Evolutionary conservation across 768 basidiomycete genomes (phyloP).

Genomic region (Arthromyces matolae): DNA sequence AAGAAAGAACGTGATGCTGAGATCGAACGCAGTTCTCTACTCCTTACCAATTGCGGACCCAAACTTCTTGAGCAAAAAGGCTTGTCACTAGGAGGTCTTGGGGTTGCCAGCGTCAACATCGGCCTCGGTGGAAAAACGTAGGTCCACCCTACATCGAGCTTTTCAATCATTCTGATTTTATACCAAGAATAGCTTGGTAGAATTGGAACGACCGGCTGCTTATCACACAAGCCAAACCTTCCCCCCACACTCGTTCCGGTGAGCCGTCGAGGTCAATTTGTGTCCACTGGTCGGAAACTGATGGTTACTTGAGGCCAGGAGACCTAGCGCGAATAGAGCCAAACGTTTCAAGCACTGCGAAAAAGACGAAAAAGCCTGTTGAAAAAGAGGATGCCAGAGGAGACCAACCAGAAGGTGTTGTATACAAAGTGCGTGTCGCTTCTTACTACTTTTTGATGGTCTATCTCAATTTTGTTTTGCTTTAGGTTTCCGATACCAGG

Average conservation of each 20-base stretch:
- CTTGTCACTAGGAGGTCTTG: conserved; percentile 71
- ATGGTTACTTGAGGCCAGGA: conserved; percentile 56
- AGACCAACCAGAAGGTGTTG: conserved; percentile 67
- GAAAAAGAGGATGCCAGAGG: conserved; percentile 36
- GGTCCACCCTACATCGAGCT: conserved; percentile 10
- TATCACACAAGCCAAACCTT: conserved; percentile 69
- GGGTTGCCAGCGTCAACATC: conserved; percentile 66
- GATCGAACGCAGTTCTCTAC: conserved; percentile 70
- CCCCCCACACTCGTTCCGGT: conserved; percentile 87
- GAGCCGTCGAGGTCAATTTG: too few relatives aligned
- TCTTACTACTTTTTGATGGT: not conserved
- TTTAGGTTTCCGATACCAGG: conserved; percentile 77
- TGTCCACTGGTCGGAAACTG: conserved; percentile 11
- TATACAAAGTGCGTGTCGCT: conserved; percentile 62
- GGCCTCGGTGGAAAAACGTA: conserved; percentile 94
- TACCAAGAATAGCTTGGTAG: conserved; percentile 65
- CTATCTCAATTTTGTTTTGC: not conserved
- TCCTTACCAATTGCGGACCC: conserved; percentile 79
- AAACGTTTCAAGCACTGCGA: conserved; percentile 42
- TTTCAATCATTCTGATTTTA: conserved; percentile 18
- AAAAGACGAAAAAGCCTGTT: conserved; percentile 44
- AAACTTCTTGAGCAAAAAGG: conserved; percentile 88
- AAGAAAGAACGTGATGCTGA: conserved; percentile 78
- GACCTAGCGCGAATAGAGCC: conserved; percentile 87
- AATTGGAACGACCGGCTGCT: conserved; percentile 79